Conservation (phyloP, 768 basidiomycete genomes). For the Phlegmacium glaucopus region DNA sequence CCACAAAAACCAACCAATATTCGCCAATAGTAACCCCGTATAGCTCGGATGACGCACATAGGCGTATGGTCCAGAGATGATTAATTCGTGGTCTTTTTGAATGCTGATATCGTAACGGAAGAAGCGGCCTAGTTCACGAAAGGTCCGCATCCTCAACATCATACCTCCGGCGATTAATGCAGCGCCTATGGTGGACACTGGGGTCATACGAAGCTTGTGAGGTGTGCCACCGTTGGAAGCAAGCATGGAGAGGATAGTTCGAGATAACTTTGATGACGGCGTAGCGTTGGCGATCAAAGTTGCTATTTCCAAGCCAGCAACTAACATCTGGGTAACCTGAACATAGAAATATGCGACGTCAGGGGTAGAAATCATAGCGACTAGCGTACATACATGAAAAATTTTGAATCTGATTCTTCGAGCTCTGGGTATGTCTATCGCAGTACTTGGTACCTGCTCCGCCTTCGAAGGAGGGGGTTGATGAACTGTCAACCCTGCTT, state of each 20-base stretch:
- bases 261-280: slow-evolving; percentile 41
- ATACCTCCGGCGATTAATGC: neutral
- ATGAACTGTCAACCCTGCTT: slow-evolving; percentile 9
- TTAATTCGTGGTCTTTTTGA: slow-evolving; percentile 6
- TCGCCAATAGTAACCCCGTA: no score
- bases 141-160: neutral
- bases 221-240: slow-evolving; percentile 14
- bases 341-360: neutral
- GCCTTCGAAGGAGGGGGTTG: slow-evolving; percentile 9
- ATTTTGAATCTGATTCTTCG: neutral
- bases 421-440: slow-evolving; percentile 4
- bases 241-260: slow-evolving; percentile 33
- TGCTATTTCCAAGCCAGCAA: slow-evolving; percentile 6
- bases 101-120: slow-evolving; percentile 4
- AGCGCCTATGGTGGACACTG: neutral
- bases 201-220: neutral
- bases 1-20: no score
- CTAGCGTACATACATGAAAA: neutral
- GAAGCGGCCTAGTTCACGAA: neutral
- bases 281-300: slow-evolving; percentile 11
- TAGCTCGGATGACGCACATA: no score
- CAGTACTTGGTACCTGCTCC: slow-evolving; percentile 6
- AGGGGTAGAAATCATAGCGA: neutral
- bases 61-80: slow-evolving; percentile 4
- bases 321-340: slow-evolving; percentile 5